Conservation (phyloP, 352 stramenopile species). For the Phytophthora fragariae region DNA sequence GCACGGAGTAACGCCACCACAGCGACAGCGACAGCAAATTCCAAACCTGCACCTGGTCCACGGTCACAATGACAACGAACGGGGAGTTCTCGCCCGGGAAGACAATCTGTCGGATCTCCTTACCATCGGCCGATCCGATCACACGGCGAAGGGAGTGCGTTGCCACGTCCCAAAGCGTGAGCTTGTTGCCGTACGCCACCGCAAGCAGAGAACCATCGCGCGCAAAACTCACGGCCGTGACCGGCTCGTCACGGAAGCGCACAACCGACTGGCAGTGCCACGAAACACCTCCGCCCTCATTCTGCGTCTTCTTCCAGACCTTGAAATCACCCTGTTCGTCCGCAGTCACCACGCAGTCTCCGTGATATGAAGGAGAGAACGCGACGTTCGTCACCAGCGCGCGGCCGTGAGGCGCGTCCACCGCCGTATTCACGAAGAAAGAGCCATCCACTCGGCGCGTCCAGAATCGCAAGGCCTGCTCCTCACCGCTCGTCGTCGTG, state of each 20-base stretch:
- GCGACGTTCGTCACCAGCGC: conserved; percentile 59
- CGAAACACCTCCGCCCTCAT: conserved; percentile 22
- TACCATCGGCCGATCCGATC: conserved; percentile 69
- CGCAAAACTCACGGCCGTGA: conserved; percentile 77
- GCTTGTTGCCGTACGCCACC: conserved; percentile 78
- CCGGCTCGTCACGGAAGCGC: conserved; percentile 72
- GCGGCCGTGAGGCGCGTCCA: conserved; percentile 80
- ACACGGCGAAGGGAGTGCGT: conserved; percentile 82
- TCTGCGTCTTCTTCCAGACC: conserved; percentile 68
- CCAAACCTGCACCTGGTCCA: conserved; percentile 75
- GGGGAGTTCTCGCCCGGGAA: conserved; percentile 70
- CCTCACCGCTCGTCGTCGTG: conserved; percentile 39
- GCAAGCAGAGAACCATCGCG: conserved; percentile 85
- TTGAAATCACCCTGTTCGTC: conserved; percentile 83
- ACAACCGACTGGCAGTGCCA: conserved; percentile 88
- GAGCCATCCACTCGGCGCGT: conserved; percentile 73
- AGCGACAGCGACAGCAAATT: conserved; percentile 71
- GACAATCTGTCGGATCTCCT: conserved; percentile 57
- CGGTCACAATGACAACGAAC: conserved; percentile 70
- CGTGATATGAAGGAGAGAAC: conserved; percentile 53
- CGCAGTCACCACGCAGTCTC: conserved; percentile 66
- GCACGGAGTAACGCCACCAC: conserved; percentile 78
- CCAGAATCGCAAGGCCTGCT: conserved; percentile 82
- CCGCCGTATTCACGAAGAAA: conserved; percentile 85
- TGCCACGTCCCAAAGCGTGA: conserved; percentile 88